Percentiles rank a stretch among this genome's conserved stretches.
Evolutionary conservation across 495 filamentous ascomycete genomes (phyloP).

Genomic region (Chaetomium cochliodes): DNA sequence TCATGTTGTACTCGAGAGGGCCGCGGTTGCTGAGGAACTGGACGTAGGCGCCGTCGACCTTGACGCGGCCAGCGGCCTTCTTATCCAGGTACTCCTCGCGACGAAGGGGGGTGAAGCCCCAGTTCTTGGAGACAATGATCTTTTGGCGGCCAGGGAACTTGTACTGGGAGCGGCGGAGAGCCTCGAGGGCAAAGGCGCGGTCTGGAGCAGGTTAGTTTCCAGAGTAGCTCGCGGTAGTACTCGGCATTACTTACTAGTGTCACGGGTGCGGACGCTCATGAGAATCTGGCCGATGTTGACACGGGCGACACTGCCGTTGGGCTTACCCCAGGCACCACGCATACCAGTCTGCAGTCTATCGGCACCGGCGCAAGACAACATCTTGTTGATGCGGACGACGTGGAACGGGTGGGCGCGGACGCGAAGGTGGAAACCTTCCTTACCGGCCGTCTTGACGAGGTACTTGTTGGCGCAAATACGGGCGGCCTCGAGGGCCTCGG

Average conservation of each 20-base stretch:
- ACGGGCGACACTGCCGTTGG: constrained; percentile 95
- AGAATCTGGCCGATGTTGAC: constrained; percentile 99
- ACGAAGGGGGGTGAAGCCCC: constrained; percentile 97
- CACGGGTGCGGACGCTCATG: constrained; percentile 92
- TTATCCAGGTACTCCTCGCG: constrained; percentile 94
- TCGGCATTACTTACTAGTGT: constrained; percentile 61
- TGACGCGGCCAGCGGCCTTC: constrained; percentile 84
- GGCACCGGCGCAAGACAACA: constrained; percentile 99
- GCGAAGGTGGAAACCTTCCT: constrained; percentile 98
- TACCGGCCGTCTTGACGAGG: constrained; percentile 93
- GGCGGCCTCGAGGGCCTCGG: constrained; percentile 97
- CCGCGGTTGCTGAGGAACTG: constrained; percentile 96
- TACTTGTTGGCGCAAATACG: constrained; percentile 99
- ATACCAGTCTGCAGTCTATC: constrained; percentile 99
- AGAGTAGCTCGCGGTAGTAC: not conserved
- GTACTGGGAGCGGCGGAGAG: constrained; percentile 97
- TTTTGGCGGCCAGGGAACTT: constrained; percentile 99
- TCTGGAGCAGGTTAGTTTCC: constrained; percentile 50
- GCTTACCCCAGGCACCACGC: constrained; percentile 99
- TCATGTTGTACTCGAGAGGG: constrained; percentile 79
- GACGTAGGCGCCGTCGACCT: constrained; percentile 97
- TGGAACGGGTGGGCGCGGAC: constrained; percentile 99
- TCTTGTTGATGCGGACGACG: constrained; percentile 99
- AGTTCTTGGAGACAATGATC: constrained; percentile 99
- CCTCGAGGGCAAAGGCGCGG: constrained; percentile 92